Percentiles rank a stretch among this genome's conserved stretches.
Evolutionary conservation across 306 rosid species (phyloP).

Genomic region (Cajanus cajan): DNA sequence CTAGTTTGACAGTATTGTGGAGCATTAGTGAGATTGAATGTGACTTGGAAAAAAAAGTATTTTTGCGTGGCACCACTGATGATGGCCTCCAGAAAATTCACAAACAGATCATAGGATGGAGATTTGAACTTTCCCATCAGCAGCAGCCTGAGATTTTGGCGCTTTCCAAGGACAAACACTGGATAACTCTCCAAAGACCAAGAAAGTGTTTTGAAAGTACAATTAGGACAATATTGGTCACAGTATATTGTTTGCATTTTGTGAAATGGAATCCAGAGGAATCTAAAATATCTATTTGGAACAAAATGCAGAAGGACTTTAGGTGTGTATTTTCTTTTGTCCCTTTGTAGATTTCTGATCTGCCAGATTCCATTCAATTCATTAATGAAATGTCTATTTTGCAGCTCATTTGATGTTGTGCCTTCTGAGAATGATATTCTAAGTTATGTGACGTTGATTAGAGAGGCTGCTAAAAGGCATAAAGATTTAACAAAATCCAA

Average conservation of each 20-base stretch:
- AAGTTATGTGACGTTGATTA: conserved; percentile 40
- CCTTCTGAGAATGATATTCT: conserved; percentile 49
- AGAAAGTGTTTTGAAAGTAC: conserved; percentile 42
- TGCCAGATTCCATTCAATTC: conserved; percentile 9
- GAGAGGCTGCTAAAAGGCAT: conserved; percentile 49
- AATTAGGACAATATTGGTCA: conserved; percentile 46
- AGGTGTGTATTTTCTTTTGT: conserved; percentile 37
- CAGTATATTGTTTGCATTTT: conserved; percentile 61
- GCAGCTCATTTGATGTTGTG: conserved; percentile 45
- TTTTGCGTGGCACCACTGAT: conserved; percentile 40
- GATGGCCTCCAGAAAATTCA: conserved; percentile 43
- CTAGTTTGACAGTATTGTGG: conserved; percentile 50
- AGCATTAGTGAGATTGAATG: conserved; percentile 30
- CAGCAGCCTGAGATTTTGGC: conserved; percentile 51
- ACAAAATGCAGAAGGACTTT: conserved; percentile 35
- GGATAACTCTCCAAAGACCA: conserved; percentile 62
- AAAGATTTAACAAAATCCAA: conserved; percentile 43
- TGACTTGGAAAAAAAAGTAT: conserved; percentile 26
- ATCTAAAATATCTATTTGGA: conserved; percentile 35
- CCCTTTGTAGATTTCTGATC: background rate
- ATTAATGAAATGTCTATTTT: conserved; percentile 24
- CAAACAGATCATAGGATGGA: conserved; percentile 59
- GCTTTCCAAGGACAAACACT: conserved; percentile 45
- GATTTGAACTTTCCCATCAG: conserved; percentile 43
- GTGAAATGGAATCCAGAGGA: conserved; percentile 52